Conservation (phyloP, 1,139 yeast species). For the Nakaseomyces glabratus region DNA sequence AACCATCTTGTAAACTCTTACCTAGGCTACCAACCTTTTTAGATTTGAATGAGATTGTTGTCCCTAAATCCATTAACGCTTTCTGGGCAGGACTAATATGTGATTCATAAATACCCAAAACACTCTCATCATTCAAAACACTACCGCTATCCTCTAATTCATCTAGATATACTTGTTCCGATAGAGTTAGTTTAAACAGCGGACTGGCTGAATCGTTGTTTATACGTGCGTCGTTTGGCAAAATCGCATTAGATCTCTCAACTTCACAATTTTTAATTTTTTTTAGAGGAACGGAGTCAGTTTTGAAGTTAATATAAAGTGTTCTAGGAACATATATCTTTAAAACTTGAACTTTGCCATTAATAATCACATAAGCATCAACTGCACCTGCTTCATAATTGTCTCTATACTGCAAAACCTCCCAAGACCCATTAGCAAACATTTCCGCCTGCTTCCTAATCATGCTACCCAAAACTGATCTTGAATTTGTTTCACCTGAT, state of each 20-base stretch:
- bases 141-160: constrained; percentile 55
- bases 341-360: constrained; percentile 65
- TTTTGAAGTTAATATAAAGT: constrained; percentile 59
- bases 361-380: constrained; percentile 61
- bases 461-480: constrained; percentile 54
- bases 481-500: constrained; percentile 38
- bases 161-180: constrained; percentile 50
- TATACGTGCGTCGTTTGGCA: constrained; percentile 57
- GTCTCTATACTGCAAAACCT: constrained; percentile 60
- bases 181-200: constrained; percentile 56
- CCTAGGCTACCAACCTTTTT: constrained; percentile 72
- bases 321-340: constrained; percentile 67
- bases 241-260: constrained; percentile 47
- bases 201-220: constrained; percentile 36
- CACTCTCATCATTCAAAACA: constrained; percentile 51
- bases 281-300: constrained; percentile 38
- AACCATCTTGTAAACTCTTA: constrained; percentile 77
- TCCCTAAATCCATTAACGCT: constrained; percentile 71
- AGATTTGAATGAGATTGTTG: constrained; percentile 58
- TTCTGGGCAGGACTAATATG: constrained; percentile 61
- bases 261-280: constrained; percentile 47
- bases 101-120: constrained; percentile 71
- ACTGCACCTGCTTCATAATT: constrained; percentile 63
- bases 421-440: constrained; percentile 76
- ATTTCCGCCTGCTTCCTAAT: constrained; percentile 70